Evolutionary conservation across 2,329 filamentous ascomycete species (phyloP).

Genomic region (Lachnellula cervina): DNA sequence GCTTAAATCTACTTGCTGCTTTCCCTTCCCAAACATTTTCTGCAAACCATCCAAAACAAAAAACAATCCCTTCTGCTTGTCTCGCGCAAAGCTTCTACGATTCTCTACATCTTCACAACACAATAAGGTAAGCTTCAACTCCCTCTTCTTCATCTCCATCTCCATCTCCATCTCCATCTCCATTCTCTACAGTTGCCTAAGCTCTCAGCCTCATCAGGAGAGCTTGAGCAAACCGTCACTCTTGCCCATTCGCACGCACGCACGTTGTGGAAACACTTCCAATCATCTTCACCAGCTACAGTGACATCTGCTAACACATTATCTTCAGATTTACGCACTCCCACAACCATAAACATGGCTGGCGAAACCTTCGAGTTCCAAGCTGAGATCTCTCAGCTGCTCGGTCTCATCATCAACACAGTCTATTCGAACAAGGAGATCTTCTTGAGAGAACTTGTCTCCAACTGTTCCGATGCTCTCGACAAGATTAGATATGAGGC

Average conservation of each 20-base stretch:
- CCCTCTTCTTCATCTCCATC: no score
- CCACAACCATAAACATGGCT: slow-evolving; percentile 62
- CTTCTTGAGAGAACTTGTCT: slow-evolving; percentile 97
- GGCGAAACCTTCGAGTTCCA: slow-evolving; percentile 98
- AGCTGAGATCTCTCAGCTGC: slow-evolving; percentile 99
- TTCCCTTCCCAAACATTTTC: no score
- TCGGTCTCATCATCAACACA: slow-evolving; percentile 99
- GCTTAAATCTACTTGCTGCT: no score
- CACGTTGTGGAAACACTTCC: neutral
- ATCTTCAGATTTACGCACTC: slow-evolving; percentile 6
- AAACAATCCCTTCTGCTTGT: no score
- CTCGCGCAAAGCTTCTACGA: no score
- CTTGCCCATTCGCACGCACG: neutral
- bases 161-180: neutral
- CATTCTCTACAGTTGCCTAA: neutral
- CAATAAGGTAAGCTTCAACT: neutral
- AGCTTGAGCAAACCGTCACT: neutral
- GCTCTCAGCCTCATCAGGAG: neutral
- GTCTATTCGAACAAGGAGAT: slow-evolving; percentile 99
- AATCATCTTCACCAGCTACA: neutral
- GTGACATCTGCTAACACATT: slow-evolving; percentile 12
- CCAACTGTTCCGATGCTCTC: slow-evolving; percentile 96
- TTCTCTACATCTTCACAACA: neutral
- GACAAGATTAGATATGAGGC: slow-evolving; percentile 99
- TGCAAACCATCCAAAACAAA: no score